phyloP scores from a whole-genome alignment of 805 yeast species.

The Candida hungchunana region DNA sequence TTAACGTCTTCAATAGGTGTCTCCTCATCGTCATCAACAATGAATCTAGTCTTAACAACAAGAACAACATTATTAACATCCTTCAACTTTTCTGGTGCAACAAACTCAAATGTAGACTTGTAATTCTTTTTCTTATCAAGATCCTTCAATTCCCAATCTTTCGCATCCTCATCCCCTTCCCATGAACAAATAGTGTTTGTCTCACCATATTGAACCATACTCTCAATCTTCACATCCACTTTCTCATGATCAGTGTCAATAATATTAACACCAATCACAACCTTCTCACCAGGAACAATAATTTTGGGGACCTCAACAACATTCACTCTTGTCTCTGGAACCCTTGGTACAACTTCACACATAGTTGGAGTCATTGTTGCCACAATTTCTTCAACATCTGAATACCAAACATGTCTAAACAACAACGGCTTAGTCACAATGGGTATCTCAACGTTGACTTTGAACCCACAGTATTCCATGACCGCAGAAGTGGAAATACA shows the following conservation, averaged over 20 bases:
- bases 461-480: conserved; percentile 14
- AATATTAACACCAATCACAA: conserved; percentile 24
- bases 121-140: conserved; percentile 7
- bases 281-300: conserved; percentile 31
- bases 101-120: conserved; percentile 1
- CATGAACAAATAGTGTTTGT: conserved; percentile 1
- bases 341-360: conserved; percentile 34
- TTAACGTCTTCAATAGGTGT: conserved; percentile 27
- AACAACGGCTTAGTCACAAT: conserved; percentile 10
- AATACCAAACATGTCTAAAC: conserved; percentile 16
- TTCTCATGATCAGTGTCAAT: conserved; percentile 30
- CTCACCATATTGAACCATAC: conserved; percentile 11
- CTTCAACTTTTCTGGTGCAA: conserved; percentile 9
- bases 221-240: conserved; percentile 28
- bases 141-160: conserved; percentile 6
- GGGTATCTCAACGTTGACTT: conserved; percentile 22
- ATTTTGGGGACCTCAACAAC: conserved; percentile 22
- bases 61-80: conserved; percentile 5
- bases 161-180: conserved; percentile 1
- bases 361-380: conserved; percentile 18
- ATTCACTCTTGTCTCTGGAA: conserved; percentile 31
- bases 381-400: conserved; percentile 11
- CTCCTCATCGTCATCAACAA: conserved; percentile 28
- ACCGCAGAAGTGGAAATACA: conserved; percentile 15
- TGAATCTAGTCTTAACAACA: conserved; percentile 22